Conservation (phyloP, 2,329 filamentous ascomycete genomes). For the Thelonectria blattea region DNA sequence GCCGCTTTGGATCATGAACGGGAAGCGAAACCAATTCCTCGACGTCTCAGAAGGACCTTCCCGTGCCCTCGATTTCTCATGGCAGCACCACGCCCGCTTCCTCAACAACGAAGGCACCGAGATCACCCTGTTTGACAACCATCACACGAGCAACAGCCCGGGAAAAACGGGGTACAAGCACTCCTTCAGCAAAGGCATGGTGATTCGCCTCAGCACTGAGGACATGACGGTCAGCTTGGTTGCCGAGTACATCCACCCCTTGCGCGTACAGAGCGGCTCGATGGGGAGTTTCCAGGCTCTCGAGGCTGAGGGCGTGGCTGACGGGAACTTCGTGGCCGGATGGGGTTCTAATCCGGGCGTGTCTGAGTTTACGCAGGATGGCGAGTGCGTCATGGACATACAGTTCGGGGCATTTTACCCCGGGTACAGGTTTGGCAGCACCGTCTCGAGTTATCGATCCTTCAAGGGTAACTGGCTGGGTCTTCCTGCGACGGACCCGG, state of each 20-base stretch:
- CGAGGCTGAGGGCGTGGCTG: constrained; percentile 1
- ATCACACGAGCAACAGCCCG: constrained; percentile 13
- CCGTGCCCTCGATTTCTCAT: constrained; percentile 7
- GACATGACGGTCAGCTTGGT: constrained; percentile 10
- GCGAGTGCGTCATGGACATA: constrained; percentile 16
- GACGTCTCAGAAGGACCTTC: constrained; percentile 6
- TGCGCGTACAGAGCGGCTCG: constrained; percentile 12
- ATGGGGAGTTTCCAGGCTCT: constrained; percentile 16
- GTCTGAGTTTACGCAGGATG: constrained; percentile 9
- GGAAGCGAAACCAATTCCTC: constrained; percentile 10
- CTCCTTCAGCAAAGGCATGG: constrained; percentile 7
- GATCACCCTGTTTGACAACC: constrained; percentile 17
- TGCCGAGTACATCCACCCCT: constrained; percentile 4
- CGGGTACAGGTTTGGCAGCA: constrained; percentile 12
- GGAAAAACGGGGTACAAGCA: constrained; percentile 1
- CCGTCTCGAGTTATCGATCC: constrained; percentile 12
- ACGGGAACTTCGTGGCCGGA: constrained; percentile 8
- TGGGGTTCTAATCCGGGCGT: constrained; percentile 18
- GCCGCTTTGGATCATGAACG: constrained; percentile 13
- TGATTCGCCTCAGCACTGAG: background rate
- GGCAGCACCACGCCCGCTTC: constrained; percentile 18
- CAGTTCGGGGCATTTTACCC: constrained; percentile 12
- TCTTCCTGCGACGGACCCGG: constrained; percentile 2
- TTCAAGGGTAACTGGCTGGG: constrained; percentile 16
- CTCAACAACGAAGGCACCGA: constrained; percentile 9